Base-by-base conservation (phyloP, 805 yeast genomes). In the Wickerhamomyces tratensis region DNA sequence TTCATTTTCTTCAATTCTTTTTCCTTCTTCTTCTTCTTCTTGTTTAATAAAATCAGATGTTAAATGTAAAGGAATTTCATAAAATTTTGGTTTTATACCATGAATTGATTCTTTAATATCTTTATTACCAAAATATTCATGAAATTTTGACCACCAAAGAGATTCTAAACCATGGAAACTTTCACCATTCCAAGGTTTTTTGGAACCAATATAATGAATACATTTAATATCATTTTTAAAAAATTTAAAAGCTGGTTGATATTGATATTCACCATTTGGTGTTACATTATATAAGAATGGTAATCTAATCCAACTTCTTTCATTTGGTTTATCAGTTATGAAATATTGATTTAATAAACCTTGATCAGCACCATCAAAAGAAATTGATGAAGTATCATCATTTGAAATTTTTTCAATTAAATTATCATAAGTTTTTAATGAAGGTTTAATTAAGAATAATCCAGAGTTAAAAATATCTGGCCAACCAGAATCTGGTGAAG, bases 221-320 rank as follows among this genome's bases (percentile, higher is more conserved):
- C 79, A 59, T 39, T 63, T 65, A 25, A 76, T 62, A 25, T 69
- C 61, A 12, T 58, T 43, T 13, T 51, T 45, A 55, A 80, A 86
- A 54, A 74, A 71, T 35, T 60, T 62, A 54, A 66, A 77, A 0
- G 94, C 93, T 0, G 94, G 93, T 20, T 69, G 64, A 61, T 80
- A 83, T 61, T 86, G 82, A 56, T 86, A 86, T 39, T 75, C 77
- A 37, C 76, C 68, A 25, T 69, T 68, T 4, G 84, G 69, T 0
- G 97, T 91, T 31, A 91, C 94, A 55, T 91, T 91, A 67, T 78
- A 91, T 38, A 76, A 51, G 52, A 89, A 91, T 2, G 97, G 89
- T 39, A 93, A 63, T 39, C 76, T 71, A 31, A 68, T 60, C 96
- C 97, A 89, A 42, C 62, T 59, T 31, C 34, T 31, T 12, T 31